Evolutionary conservation across 441 rosid species (phyloP), one percentile per base, ranked within the genome.

Genomic region (Gossypium trilobum): DNA sequence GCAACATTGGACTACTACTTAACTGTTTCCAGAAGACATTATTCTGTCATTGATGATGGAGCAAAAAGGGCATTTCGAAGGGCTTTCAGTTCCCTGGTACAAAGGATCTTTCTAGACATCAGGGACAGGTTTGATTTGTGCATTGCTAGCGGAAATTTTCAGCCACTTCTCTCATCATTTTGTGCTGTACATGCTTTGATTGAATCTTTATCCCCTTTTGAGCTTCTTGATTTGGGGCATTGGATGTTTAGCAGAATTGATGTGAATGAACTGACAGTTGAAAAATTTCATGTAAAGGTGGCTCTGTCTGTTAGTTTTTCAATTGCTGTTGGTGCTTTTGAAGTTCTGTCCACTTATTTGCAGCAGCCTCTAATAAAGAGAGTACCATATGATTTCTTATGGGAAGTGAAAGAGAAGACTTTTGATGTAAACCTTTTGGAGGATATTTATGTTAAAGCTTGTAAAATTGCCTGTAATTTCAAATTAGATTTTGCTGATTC

Each of bases 271-370:
- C 64, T 67, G 50, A 55, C 73, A 31, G 71, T 70, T 75, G 71
- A 77, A 46, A 79, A 81, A 65, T 76, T 84, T 58, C 71, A 75
- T 67, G 39, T 64, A 72, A 56, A 72, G 48, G 44, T 80, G 74
- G 79, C 79, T 76, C 80, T 86, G 29, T 81, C 78, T 66, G 75
- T 91, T 77, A 93, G 87, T 61, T 81, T 90, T 80, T 82, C 81
- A 80, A 75, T 95, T 71, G 86, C 93, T 66, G 85, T 77, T 44
- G 88, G 85, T 74, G 92, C 91, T 79, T 88, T 91, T 75, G 89
- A 88, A 71, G 77, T 78, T 75, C 82, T 92, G 20, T 72, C 84
- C 39, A 67, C 57, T 60, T 89, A 86, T 79, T 80, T 88, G 79
- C 88, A 77, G 73, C 93, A 81, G 78, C 80, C 87, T 71, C 60